Percentiles rank a stretch among this genome's conserved stretches.
Conservation (phyloP, 148 eudicot genomes). For the Heliosperma pusillum region DNA sequence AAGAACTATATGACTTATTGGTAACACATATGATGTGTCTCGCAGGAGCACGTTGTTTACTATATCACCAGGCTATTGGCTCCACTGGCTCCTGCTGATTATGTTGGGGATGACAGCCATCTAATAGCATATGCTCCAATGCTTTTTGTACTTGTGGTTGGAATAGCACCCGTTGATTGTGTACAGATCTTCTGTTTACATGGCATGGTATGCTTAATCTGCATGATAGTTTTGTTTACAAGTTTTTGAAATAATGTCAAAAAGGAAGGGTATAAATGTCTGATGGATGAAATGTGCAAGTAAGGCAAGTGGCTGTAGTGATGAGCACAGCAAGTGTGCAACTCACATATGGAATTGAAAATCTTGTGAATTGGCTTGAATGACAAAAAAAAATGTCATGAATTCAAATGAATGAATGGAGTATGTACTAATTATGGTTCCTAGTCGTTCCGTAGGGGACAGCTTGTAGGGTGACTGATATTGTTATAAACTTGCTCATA, state of each 20-base stretch:
- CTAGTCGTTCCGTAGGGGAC: no score
- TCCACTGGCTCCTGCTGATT: slow-evolving; percentile 65
- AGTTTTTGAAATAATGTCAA: neutral
- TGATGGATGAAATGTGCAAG: no score
- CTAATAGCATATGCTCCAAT: slow-evolving; percentile 75
- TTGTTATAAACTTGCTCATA: no score
- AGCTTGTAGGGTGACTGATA: no score
- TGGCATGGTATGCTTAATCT: slow-evolving; percentile 66
- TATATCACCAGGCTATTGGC: slow-evolving; percentile 80
- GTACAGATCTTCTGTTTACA: slow-evolving; percentile 91
- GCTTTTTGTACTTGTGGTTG: slow-evolving; percentile 82
- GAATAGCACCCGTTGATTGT: slow-evolving; percentile 82
- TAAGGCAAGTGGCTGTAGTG: no score
- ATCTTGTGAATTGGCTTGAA: no score
- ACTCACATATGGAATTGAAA: no score
- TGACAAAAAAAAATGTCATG: no score
- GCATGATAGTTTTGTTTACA: neutral
- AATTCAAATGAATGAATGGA: no score
- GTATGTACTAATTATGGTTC: no score
- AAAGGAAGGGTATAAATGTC: no score
- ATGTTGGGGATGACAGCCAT: slow-evolving; percentile 59
- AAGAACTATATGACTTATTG: neutral
- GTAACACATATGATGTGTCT: slow-evolving; percentile 7
- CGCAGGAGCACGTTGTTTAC: slow-evolving; percentile 83
- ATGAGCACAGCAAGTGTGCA: no score